Conservation (phyloP, 2,329 filamentous ascomycete species). For the Leptosphaerulina australis region DNA sequence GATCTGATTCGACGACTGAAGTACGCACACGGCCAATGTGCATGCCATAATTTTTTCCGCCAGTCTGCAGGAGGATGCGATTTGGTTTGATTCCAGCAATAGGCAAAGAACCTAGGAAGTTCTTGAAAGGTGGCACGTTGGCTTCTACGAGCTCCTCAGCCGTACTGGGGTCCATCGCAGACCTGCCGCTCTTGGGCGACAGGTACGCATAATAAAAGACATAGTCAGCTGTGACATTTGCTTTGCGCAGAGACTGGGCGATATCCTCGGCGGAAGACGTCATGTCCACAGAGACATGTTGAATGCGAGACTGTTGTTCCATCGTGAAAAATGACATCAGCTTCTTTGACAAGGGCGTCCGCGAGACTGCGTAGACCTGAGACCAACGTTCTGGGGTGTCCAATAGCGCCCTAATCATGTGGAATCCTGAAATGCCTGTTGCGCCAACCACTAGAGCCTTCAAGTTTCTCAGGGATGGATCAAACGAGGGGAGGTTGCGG, state of each 20-base stretch:
- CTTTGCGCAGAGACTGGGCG: not conserved
- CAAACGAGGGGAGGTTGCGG: not conserved
- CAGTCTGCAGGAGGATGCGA: constrained; percentile 1
- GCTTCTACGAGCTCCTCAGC: not conserved
- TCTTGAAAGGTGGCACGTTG: not conserved
- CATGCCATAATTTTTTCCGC: not conserved
- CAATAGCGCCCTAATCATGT: not conserved
- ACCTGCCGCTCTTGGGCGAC: not conserved
- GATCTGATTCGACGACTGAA: not conserved
- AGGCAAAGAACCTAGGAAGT: not conserved
- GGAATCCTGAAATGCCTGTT: constrained; percentile 1
- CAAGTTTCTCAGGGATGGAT: not conserved
- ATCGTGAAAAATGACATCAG: not conserved
- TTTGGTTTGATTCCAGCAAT: constrained; percentile 1
- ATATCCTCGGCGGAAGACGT: not conserved
- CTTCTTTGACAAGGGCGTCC: not conserved
- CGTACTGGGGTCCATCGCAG: not conserved
- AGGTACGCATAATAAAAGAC: constrained; percentile 5
- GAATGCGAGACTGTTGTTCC: not conserved
- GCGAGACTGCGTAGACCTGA: constrained; percentile 1
- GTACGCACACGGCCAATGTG: not conserved
- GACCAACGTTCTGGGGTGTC: constrained; percentile 1
- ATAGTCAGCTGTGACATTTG: not conserved
- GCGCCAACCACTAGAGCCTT: not conserved
- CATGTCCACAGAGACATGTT: not conserved